Evolutionary conservation across 2,329 filamentous ascomycete genomes (phyloP).

Genomic region (Microdochium paspali): DNA sequence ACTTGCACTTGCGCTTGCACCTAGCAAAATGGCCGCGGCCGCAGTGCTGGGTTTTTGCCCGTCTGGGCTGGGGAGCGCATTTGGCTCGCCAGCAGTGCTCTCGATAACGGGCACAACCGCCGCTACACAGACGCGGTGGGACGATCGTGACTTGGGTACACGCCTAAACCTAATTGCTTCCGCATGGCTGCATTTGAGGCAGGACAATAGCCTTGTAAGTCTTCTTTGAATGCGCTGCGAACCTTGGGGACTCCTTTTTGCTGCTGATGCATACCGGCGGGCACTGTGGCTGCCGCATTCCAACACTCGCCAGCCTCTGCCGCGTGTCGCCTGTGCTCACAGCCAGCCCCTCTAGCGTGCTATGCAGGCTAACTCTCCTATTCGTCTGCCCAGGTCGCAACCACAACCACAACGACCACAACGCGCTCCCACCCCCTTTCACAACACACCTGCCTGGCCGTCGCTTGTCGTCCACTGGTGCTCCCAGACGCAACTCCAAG

Average conservation of each 20-base stretch:
- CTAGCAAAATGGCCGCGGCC: neutral
- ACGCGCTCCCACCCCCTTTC: neutral
- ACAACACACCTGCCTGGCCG: neutral
- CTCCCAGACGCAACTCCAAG: conserved; percentile 22
- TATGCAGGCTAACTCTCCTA: neutral
- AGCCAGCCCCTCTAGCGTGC: neutral
- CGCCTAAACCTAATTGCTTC: conserved; percentile 1
- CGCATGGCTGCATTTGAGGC: neutral
- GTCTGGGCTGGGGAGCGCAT: neutral
- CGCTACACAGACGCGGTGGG: neutral
- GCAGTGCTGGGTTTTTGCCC: neutral
- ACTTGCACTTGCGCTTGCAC: no score
- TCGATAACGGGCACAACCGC: neutral
- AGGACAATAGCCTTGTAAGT: neutral
- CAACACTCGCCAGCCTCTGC: neutral
- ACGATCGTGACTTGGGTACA: neutral
- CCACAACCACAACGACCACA: neutral
- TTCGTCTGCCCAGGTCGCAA: neutral
- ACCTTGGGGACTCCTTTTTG: neutral
- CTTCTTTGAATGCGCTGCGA: no score
- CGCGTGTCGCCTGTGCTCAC: neutral
- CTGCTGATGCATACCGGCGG: neutral
- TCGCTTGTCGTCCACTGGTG: conserved; percentile 7
- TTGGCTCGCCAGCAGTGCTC: neutral
- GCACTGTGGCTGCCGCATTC: neutral